phyloP scores from a whole-genome alignment of 1,284 basidiomycete species.

The Marasmius oreades region DNA sequence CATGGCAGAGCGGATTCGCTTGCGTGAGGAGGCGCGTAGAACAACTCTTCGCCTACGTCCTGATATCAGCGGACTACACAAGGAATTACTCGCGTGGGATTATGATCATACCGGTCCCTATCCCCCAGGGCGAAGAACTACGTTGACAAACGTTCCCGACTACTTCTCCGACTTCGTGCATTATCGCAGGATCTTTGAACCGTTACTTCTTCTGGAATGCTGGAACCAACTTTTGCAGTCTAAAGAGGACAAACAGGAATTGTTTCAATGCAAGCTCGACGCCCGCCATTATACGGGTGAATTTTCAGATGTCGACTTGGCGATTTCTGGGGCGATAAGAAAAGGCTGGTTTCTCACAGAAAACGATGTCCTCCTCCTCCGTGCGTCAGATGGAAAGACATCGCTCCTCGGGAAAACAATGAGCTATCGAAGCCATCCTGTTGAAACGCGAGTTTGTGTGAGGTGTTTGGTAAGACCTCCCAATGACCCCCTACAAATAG shows the following conservation, averaged over 20 bases:
- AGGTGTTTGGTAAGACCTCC: slow-evolving; percentile 45
- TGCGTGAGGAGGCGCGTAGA: slow-evolving; percentile 59
- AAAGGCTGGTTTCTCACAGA: slow-evolving; percentile 78
- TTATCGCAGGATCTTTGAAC: slow-evolving; percentile 79
- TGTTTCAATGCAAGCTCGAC: slow-evolving; percentile 55
- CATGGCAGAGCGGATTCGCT: slow-evolving; percentile 45
- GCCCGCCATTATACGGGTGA: slow-evolving; percentile 67
- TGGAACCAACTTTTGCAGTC: slow-evolving; percentile 88
- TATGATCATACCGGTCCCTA: slow-evolving; percentile 66
- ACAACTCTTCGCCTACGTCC: slow-evolving; percentile 77
- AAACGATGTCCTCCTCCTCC: slow-evolving; percentile 74
- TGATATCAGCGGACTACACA: slow-evolving; percentile 79
- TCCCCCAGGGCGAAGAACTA: slow-evolving; percentile 46
- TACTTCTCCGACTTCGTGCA: slow-evolving; percentile 64
- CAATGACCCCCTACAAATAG: slow-evolving; percentile 53
- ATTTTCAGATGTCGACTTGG: slow-evolving; percentile 72
- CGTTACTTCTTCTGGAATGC: slow-evolving; percentile 87
- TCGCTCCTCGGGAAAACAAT: slow-evolving; percentile 77
- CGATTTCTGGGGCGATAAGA: slow-evolving; percentile 51
- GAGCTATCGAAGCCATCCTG: slow-evolving; percentile 52
- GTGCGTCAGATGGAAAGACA: slow-evolving; percentile 46
- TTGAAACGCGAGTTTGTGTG: slow-evolving; percentile 47
- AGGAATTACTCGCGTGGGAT: slow-evolving; percentile 84
- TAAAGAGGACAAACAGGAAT: slow-evolving; percentile 59
- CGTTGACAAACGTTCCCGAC: slow-evolving; percentile 53